phyloP scores from a whole-genome alignment of 2,329 filamentous ascomycete genomes.

The Ilyonectria mors-panacis region DNA sequence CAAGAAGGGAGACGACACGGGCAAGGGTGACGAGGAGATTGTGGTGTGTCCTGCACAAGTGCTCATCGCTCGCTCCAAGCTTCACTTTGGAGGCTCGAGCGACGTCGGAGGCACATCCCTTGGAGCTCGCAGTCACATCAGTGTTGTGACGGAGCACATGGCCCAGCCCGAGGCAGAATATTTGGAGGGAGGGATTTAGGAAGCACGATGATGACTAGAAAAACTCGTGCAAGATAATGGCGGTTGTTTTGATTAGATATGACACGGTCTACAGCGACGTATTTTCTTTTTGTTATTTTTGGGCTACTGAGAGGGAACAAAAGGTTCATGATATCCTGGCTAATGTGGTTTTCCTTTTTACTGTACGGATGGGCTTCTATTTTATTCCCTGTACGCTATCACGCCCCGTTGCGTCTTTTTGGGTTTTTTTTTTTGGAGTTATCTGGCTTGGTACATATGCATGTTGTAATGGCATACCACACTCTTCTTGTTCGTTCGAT shows the following conservation, averaged over 20 bases:
- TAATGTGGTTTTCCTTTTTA: slow-evolving; percentile 13
- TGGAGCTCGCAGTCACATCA: slow-evolving; percentile 56
- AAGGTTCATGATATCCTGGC: slow-evolving; percentile 40
- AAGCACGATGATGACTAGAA: slow-evolving; percentile 38
- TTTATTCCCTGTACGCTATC: slow-evolving; percentile 25
- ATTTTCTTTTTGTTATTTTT: slow-evolving; percentile 35
- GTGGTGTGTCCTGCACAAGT: slow-evolving; percentile 97
- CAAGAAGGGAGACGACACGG: slow-evolving; percentile 92
- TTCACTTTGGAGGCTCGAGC: slow-evolving; percentile 62
- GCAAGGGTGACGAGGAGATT: slow-evolving; percentile 92
- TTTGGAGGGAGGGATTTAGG: slow-evolving; percentile 52
- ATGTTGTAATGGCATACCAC: slow-evolving; percentile 40
- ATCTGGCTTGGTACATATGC: slow-evolving; percentile 34
- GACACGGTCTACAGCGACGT: slow-evolving; percentile 30
- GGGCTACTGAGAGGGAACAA: slow-evolving; percentile 24
- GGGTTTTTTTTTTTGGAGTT: slow-evolving; percentile 8
- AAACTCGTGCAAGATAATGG: slow-evolving; percentile 23
- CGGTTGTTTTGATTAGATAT: slow-evolving; percentile 27
- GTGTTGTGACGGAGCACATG: slow-evolving; percentile 55
- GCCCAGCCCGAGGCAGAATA: slow-evolving; percentile 53
- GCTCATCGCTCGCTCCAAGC: slow-evolving; percentile 75
- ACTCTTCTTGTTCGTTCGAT: slow-evolving; percentile 13
- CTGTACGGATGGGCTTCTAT: slow-evolving; percentile 30
- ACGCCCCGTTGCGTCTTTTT: slow-evolving; percentile 11
- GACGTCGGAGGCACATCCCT: slow-evolving; percentile 65